Evolutionary conservation across 805 yeast genomes (phyloP), one percentile per base, ranked within the genome.

Genomic region (Metschnikowia picachoensis): DNA sequence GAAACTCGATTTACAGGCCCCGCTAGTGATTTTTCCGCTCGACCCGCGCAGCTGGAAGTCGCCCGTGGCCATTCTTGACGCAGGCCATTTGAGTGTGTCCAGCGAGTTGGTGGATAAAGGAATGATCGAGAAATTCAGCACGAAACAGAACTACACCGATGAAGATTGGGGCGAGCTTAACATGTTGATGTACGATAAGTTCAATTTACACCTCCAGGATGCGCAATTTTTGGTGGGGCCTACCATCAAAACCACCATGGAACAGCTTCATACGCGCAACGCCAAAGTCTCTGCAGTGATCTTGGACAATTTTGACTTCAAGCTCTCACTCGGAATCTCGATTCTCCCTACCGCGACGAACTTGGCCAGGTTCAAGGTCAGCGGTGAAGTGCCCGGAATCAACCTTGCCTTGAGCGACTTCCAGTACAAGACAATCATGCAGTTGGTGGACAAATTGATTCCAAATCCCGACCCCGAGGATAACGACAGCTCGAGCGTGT

Each of bases 151-250:
- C 49, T 85, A 83, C 59, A 68, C 77, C 1, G 74, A 68, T 3
- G 80, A 77, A 2, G 97, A 92, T 57, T 92, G 95, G 87, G 77
- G 80, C 15, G 73, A 77, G 32, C 70, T 91, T 50, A 85, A 82
- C 51, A 76, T 85, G 11, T 76, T 89, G 56, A 86, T 94, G 94
- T 94, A 89, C 64, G 99, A 94, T 68, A 81, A 85, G 60, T 94
- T 88, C 65, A 79, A 80, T 45, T 68, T 95, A 33, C 77, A 74
- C 45, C 70, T 94, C 5, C 85, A 86, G 47, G 94, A 92, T 61
- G 90, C 97, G 0, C 97, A 92, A 60, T 78, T 92, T 30, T 68
- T 94, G 44, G 83, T 94, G 38, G 99, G 97, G 0, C 84, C 95
- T 0, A 79, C 82, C 50, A 83, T 90, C 44, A 79, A 84, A 54